A percentile compares a stretch with the other conserved stretches of the same genome.
Evolutionary conservation across 495 filamentous ascomycete genomes (phyloP).

Genomic region (Xylaria intraflava): DNA sequence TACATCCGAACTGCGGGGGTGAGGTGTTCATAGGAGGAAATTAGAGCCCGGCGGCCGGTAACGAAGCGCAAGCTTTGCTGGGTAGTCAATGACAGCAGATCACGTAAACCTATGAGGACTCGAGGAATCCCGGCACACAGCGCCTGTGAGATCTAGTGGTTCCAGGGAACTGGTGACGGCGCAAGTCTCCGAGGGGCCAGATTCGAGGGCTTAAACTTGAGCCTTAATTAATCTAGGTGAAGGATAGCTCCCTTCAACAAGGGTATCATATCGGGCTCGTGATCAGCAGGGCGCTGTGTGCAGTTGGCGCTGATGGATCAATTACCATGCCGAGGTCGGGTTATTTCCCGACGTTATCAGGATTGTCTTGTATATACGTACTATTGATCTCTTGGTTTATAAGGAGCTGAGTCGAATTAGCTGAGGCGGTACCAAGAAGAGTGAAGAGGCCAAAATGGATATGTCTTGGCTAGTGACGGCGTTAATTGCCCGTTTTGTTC

Average conservation of each 20-base stretch:
- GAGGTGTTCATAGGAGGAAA: conserved; percentile 6
- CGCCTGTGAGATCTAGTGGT: neutral
- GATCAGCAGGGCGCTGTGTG: neutral
- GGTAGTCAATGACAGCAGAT: neutral
- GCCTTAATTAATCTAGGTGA: neutral
- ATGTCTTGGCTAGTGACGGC: conserved; percentile 5
- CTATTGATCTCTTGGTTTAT: neutral
- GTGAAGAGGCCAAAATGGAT: neutral
- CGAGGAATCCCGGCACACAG: neutral
- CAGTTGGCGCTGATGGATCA: neutral
- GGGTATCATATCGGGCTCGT: neutral
- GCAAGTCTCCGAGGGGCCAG: neutral
- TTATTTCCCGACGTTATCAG: conserved; percentile 1
- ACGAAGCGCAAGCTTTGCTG: neutral
- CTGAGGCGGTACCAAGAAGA: neutral
- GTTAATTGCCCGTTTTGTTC: conserved; percentile 11
- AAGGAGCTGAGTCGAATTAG: neutral
- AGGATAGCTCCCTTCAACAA: neutral
- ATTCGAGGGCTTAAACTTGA: neutral
- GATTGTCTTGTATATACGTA: neutral
- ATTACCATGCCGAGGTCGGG: neutral
- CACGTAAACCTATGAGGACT: neutral
- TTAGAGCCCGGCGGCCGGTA: conserved; percentile 2
- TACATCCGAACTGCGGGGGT: neutral
- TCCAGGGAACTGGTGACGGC: conserved; percentile 2